Evolutionary conservation across 2,329 filamentous ascomycete species (phyloP), one percentile per base, ranked within the genome.

Genomic region (Aspergillus oerlinghausenensis): DNA sequence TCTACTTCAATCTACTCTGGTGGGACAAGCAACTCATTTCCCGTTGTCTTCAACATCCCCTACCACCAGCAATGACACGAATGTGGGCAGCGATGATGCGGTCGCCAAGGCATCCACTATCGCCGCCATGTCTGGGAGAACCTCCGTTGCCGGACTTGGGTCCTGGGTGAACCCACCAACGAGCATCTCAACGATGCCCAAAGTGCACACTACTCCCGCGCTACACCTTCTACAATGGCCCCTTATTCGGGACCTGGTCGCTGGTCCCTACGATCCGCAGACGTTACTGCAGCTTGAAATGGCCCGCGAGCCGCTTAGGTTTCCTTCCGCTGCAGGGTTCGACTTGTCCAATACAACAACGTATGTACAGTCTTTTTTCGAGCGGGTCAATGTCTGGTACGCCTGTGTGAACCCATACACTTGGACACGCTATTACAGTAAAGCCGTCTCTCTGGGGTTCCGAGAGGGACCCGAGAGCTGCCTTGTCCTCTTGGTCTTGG

Each of bases 141-240:
- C 86, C 60, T 83, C 83, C 3, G 83, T 81, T 59, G 82, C 82
- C 56, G 88, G 88, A 4, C 80, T 92, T 60, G 88, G 87, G 5
- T 89, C 88, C 3, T 92, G 88, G 88, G 83, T 80, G 23, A 84
- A 80, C 55, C 80, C 68, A 68, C 80, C 65, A 67, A 79, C 60
- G 65, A 92, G 90, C 71, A 91, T 93, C 62, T 92, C 89, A 2
- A 90, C 88, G 26, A 93, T 93, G 89, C 90, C 90, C 23, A 92
- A 91, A 73, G 81, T 88, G 17, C 90, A 93, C 72, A 92, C 89
- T 0, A 93, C 90, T 57, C 89, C 89, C 5, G 88, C 65, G 4
- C 48, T 70, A 21, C 63, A 93, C 70, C 77, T 93, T 21, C 78
- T 93, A 5, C 88, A 92, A 66, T 92, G 89, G 84, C 90, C 89